These are phyloP conservation scores for Pichia norvegensis DNA, from an alignment of 1,139 yeast species.

Conservation along the genomic window DNA sequence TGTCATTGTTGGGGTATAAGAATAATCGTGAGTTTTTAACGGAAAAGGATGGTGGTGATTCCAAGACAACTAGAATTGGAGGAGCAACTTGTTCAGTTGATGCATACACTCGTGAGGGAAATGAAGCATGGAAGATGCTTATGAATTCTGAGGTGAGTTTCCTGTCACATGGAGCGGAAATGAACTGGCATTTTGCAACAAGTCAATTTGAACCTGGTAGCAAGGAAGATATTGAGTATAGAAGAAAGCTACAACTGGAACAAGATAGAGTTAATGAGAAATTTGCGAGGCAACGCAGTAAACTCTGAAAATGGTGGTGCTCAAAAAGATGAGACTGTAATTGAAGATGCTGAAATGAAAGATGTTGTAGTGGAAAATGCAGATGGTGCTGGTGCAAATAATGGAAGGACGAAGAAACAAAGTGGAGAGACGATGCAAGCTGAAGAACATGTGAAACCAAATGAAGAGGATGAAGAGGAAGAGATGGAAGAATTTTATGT, in stretches of 20 bases:
- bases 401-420: slow-evolving; percentile 2
- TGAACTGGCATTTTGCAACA: slow-evolving; percentile 50
- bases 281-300: slow-evolving; percentile 16
- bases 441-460: neutral
- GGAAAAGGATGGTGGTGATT: slow-evolving; percentile 35
- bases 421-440: no score
- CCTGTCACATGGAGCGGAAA: slow-evolving; percentile 45
- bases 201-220: slow-evolving; percentile 53
- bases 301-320: slow-evolving; percentile 7
- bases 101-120: slow-evolving; percentile 26
- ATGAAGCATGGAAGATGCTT: slow-evolving; percentile 34
- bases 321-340: slow-evolving; percentile 5
- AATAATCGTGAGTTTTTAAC: slow-evolving; percentile 35
- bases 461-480: slow-evolving; percentile 5
- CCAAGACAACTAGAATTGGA: slow-evolving; percentile 39
- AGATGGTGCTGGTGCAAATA: slow-evolving; percentile 5
- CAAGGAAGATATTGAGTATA: slow-evolving; percentile 47
- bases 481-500: slow-evolving; percentile 34
- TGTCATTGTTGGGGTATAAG: slow-evolving; percentile 38
- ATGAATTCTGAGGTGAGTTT: slow-evolving; percentile 48
- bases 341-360: neutral
- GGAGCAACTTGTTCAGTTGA: slow-evolving; percentile 56
- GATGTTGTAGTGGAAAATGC: slow-evolving; percentile 6
- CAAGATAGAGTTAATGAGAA: slow-evolving; percentile 11
- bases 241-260: slow-evolving; percentile 23